These are phyloP conservation scores for Tuber aestivum DNA, from an alignment of 495 filamentous ascomycete species.

Conservation along the genomic window DNA sequence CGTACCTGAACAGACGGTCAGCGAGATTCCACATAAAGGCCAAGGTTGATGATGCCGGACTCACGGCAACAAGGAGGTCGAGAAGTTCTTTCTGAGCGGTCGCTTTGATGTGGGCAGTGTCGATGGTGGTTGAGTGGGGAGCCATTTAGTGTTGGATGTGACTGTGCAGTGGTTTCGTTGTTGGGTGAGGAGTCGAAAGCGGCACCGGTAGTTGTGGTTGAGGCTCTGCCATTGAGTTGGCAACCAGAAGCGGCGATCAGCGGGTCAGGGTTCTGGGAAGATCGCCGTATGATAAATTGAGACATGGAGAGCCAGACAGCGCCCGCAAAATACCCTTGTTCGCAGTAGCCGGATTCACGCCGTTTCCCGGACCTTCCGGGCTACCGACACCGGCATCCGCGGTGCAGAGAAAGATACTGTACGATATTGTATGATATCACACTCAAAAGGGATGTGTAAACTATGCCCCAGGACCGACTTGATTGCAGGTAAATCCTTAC, in stretches of 20 bases:
- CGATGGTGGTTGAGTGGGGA: conserved; percentile 64
- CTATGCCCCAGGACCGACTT: background rate
- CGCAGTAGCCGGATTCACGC: background rate
- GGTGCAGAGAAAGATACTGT: background rate
- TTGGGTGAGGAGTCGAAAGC: conserved; percentile 1
- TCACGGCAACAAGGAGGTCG: conserved; percentile 83
- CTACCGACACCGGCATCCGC: background rate
- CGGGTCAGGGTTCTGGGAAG: background rate
- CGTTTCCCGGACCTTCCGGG: background rate
- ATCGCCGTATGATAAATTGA: background rate
- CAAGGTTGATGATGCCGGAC: conserved; percentile 47
- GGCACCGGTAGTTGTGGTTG: background rate
- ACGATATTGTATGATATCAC: too few species aligned
- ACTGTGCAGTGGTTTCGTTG: background rate
- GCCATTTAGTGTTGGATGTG: conserved; percentile 24
- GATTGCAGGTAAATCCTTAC: background rate
- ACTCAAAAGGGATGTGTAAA: background rate
- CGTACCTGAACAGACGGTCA: conserved; percentile 60
- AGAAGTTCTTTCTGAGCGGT: conserved; percentile 80
- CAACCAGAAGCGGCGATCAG: background rate
- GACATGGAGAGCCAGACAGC: background rate
- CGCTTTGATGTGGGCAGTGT: conserved; percentile 72
- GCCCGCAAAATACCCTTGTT: background rate
- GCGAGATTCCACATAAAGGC: conserved; percentile 31
- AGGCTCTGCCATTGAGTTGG: background rate